Percentiles rank a stretch among this genome's conserved stretches.
These are phyloP conservation scores for Rosa lucieae DNA, from an alignment of 306 rosid genomes.

Conservation along the genomic window DNA sequence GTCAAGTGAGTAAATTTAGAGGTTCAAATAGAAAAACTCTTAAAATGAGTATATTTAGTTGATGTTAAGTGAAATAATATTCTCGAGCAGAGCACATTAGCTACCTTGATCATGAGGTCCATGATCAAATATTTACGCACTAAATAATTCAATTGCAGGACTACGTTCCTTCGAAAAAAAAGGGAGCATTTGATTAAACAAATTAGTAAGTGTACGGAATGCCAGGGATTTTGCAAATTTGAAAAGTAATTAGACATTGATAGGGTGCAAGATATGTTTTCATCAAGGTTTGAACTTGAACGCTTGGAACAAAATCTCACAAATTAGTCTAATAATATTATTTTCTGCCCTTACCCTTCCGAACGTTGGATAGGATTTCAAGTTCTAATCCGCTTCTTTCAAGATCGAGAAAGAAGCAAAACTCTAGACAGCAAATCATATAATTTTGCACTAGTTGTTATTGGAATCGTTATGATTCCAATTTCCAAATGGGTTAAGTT, in stretches of 20 bases:
- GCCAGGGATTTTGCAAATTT: too few relatives aligned
- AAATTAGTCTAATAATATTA: not conserved
- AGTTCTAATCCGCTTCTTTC: not conserved
- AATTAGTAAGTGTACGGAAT: too few relatives aligned
- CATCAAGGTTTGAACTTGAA: not conserved
- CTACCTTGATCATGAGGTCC: slow-evolving; percentile 4
- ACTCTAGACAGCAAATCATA: too few relatives aligned
- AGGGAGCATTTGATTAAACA: too few relatives aligned
- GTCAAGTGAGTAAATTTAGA: too few relatives aligned
- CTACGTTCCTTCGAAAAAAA: not conserved
- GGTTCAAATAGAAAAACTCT: too few relatives aligned
- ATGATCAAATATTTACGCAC: not conserved
- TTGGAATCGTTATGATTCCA: not conserved
- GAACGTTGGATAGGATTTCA: not conserved
- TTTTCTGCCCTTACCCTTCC: not conserved
- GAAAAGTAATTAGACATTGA: slow-evolving; percentile 2
- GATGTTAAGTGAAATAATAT: not conserved
- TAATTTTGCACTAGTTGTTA: not conserved
- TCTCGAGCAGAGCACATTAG: not conserved
- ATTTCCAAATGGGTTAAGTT: not conserved
- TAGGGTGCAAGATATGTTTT: not conserved
- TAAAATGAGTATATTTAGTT: not conserved
- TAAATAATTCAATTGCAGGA: not conserved
- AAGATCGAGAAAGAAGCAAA: not conserved
- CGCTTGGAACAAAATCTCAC: not conserved